phyloP scores from a whole-genome alignment of 768 basidiomycete genomes.

The Ramaria sp. region DNA sequence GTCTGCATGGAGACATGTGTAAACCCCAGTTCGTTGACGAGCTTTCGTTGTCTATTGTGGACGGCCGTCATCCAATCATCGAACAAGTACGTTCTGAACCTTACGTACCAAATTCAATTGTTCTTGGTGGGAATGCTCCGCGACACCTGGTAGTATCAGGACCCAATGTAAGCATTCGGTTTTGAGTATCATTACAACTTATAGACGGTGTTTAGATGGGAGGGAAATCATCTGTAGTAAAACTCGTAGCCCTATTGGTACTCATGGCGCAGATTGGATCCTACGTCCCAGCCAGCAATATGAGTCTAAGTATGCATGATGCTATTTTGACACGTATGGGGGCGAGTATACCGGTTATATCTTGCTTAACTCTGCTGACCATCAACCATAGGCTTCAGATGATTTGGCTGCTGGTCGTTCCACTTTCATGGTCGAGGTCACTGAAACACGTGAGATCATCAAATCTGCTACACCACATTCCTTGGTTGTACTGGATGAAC shows the following conservation, averaged over 20 bases:
- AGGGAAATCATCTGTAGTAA: slow-evolving; percentile 6
- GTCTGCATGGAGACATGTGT: slow-evolving; percentile 64
- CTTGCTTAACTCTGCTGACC: slow-evolving; percentile 2
- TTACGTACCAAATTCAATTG: slow-evolving; percentile 76
- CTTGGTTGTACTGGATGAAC: slow-evolving; percentile 83
- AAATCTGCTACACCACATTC: slow-evolving; percentile 62
- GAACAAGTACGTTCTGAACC: slow-evolving; percentile 69
- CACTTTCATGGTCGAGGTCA: slow-evolving; percentile 96
- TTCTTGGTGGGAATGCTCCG: slow-evolving; percentile 44
- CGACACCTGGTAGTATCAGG: slow-evolving; percentile 70
- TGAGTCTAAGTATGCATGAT: slow-evolving; percentile 72
- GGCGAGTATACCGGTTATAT: slow-evolving; percentile 32
- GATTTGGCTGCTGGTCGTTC: slow-evolving; percentile 80
- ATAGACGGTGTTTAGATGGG: neutral
- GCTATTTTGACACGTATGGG: slow-evolving; percentile 86
- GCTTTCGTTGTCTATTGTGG: slow-evolving; percentile 57
- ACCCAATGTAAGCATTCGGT: slow-evolving; percentile 58
- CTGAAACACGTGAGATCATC: slow-evolving; percentile 86
- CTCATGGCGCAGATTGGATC: slow-evolving; percentile 79
- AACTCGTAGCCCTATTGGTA: slow-evolving; percentile 9
- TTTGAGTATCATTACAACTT: neutral
- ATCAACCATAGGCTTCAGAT: slow-evolving; percentile 54
- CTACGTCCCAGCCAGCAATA: slow-evolving; percentile 75
- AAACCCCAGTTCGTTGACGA: slow-evolving; percentile 62
- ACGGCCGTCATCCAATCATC: slow-evolving; percentile 92